Evolutionary conservation across 345 rosid genomes (phyloP), one percentile per base, ranked within the genome.

Genomic region (Viola odorata): DNA sequence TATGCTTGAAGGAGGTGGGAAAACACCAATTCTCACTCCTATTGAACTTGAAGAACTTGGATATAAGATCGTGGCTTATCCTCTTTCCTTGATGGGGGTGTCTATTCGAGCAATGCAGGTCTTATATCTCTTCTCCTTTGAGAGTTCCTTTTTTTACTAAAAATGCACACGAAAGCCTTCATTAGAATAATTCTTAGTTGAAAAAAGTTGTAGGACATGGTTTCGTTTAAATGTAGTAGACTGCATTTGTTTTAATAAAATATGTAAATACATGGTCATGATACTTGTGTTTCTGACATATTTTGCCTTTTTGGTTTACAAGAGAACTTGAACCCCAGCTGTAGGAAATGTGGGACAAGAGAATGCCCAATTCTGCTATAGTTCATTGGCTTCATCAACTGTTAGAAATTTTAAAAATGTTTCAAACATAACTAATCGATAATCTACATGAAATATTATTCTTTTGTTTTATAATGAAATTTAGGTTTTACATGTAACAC

Each of bases 51-150:
- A 89, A 69, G 91, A 81, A 69, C 55, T 92, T 45, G 96, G 96
- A 62, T 92, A 77, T 73, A 89, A 92, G 74, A 80, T 92, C 61
- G 96, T 84, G n/a, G 81, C 64, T 7, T 92, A 92, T 73, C 96
- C 96, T 3, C 81, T 83, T 66, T 87, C 94, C 71, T 77, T 89
- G 74, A 81, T 92, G 37, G 96, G 95, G 37, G 98, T 85, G 52
- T 87, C 95, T 45, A 84, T 92, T 45, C 85, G 53, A 76, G 96
- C 96, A 67, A 92, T 89, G 98, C 94, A 91, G 95, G 96, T 91
- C 11, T 63, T 10, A 36, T 44, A 17, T 47, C 55, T 65, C 66
- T n/a, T n/a, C 16, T n/a, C 50, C 37, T 61, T 56, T 49, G 5
- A 12, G 12, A 13, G 12, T 4, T 32, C 11, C 7, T 23, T 32